Evolutionary conservation across 305 asterid genomes (phyloP).

Genomic region (Fraxinus nigra): DNA sequence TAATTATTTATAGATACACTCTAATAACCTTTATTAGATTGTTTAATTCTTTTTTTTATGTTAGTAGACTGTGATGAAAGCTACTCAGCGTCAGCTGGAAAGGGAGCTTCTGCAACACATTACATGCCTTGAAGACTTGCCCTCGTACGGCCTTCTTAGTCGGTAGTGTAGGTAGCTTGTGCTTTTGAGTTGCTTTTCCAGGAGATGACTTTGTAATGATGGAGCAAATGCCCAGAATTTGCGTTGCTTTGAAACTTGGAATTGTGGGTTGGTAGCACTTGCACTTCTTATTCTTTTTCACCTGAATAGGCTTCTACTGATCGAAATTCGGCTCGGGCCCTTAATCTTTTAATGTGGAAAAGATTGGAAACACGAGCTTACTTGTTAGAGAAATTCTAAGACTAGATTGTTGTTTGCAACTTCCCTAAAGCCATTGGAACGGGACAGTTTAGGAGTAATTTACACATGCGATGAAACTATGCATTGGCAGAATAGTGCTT

Average conservation of each 20-base stretch:
- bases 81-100: constrained; percentile 94
- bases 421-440: background rate
- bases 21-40: background rate
- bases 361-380: background rate
- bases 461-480: background rate
- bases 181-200: background rate
- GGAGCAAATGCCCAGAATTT: background rate
- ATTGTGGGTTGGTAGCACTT: background rate
- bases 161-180: constrained; percentile 27
- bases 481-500: background rate
- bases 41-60: background rate
- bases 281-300: background rate
- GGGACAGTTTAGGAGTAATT: background rate
- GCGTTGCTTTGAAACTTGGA: background rate
- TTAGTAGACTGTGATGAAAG: constrained; percentile 88
- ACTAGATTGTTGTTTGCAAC: background rate
- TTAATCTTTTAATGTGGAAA: background rate
- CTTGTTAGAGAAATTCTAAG: background rate
- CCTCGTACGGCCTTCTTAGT: constrained; percentile 80
- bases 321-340: background rate
- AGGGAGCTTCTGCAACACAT: constrained; percentile 84
- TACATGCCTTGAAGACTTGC: constrained; percentile 80
- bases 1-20: background rate
- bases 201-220: background rate
- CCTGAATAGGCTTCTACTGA: background rate